These are phyloP conservation scores for Botrytis byssoidea DNA, from an alignment of 2,329 filamentous ascomycete genomes.

Conservation along the genomic window DNA sequence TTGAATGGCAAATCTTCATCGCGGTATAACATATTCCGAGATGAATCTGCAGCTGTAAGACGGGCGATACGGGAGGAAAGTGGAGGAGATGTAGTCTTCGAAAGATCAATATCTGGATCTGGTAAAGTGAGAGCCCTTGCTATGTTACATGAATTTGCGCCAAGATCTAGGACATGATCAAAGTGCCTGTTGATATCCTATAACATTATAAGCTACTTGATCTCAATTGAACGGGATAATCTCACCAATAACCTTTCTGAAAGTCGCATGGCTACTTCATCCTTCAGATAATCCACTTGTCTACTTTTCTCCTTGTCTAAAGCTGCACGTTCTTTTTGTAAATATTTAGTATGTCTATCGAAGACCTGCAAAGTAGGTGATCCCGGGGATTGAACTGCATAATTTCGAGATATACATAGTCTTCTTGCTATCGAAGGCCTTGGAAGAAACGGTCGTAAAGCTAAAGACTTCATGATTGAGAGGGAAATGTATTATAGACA, in stretches of 20 bases:
- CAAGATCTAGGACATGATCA: slow-evolving; percentile 81
- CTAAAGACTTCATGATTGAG: slow-evolving; percentile 33
- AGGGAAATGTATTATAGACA: not conserved
- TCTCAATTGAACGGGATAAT: slow-evolving; percentile 20
- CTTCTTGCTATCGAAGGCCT: slow-evolving; percentile 26
- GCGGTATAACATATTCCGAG: slow-evolving; percentile 72
- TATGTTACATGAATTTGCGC: slow-evolving; percentile 94
- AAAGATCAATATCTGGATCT: slow-evolving; percentile 61
- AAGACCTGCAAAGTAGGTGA: slow-evolving; percentile 85
- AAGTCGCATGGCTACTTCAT: slow-evolving; percentile 82
- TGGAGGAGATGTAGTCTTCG: slow-evolving; percentile 57
- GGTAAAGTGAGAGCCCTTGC: slow-evolving; percentile 74
- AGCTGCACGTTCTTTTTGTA: slow-evolving; percentile 87
- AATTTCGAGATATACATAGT: slow-evolving; percentile 49
- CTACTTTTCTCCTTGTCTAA: slow-evolving; percentile 67
- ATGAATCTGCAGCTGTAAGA: slow-evolving; percentile 80
- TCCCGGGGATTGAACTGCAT: slow-evolving; percentile 76
- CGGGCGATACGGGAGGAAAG: slow-evolving; percentile 69
- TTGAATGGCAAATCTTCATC: slow-evolving; percentile 77
- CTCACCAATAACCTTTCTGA: slow-evolving; percentile 79
- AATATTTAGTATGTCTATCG: slow-evolving; percentile 81
- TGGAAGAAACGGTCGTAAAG: slow-evolving; percentile 30
- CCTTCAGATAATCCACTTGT: slow-evolving; percentile 86
- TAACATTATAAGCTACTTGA: slow-evolving; percentile 10
- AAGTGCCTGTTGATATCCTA: slow-evolving; percentile 92